These are phyloP conservation scores for Volutella citrinella DNA, from an alignment of 2,329 filamentous ascomycete genomes.

Conservation along the genomic window DNA sequence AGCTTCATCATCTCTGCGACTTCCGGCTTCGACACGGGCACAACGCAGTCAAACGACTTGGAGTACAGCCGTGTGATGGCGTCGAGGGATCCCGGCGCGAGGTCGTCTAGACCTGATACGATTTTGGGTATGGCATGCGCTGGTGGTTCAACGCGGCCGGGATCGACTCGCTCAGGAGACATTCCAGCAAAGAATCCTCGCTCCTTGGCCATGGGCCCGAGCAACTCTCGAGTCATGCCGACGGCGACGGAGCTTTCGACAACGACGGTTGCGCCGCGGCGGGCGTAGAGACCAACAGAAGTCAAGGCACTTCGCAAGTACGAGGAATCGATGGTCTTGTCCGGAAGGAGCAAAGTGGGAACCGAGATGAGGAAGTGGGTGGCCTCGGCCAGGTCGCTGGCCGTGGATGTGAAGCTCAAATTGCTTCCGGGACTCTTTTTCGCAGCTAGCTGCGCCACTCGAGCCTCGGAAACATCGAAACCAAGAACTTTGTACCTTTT, in stretches of 20 bases:
- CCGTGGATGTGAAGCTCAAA: constrained; percentile 36
- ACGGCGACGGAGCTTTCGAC: constrained; percentile 54
- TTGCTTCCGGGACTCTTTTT: constrained; percentile 25
- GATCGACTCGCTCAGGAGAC: constrained; percentile 53
- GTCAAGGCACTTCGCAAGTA: constrained; percentile 43
- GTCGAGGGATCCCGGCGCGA: constrained; percentile 42
- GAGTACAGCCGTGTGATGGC: constrained; percentile 44
- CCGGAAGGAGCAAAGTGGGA: constrained; percentile 45
- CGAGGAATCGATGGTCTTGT: constrained; percentile 47
- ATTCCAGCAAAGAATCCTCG: constrained; percentile 45
- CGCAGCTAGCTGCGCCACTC: constrained; percentile 32
- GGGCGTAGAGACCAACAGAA: constrained; percentile 38
- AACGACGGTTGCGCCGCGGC: constrained; percentile 44
- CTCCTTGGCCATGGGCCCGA: constrained; percentile 42
- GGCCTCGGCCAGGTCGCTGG: constrained; percentile 36
- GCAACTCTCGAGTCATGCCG: constrained; percentile 50
- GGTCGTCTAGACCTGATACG: constrained; percentile 48
- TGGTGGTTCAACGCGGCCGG: constrained; percentile 41
- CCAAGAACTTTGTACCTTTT: constrained; percentile 40
- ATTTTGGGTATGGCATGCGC: constrained; percentile 49
- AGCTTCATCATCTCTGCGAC: constrained; percentile 58
- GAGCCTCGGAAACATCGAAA: constrained; percentile 44
- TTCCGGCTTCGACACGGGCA: constrained; percentile 49
- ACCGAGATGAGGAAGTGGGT: constrained; percentile 54
- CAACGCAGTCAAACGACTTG: constrained; percentile 43